A percentile compares a stretch with the other conserved stretches of the same genome.
phyloP scores from a whole-genome alignment of 2,329 filamentous ascomycete species.

The Ascochyta viciae-villosae region DNA sequence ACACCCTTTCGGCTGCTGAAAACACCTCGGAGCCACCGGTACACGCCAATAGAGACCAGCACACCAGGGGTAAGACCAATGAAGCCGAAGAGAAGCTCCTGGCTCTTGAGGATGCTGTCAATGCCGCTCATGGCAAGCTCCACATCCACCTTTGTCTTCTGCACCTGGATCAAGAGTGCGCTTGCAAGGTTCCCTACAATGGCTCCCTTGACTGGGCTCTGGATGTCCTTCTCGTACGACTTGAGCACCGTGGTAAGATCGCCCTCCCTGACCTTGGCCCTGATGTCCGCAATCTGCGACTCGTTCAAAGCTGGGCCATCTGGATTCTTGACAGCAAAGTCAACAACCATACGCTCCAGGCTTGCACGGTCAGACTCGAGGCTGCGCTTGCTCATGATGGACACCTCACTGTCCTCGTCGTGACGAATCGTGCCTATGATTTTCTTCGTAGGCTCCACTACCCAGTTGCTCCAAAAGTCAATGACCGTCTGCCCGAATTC shows the following conservation, averaged over 20 bases:
- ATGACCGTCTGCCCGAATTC: slow-evolving; percentile 79
- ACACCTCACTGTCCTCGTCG: slow-evolving; percentile 90
- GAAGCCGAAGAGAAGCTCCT: slow-evolving; percentile 97
- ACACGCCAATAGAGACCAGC: slow-evolving; percentile 78
- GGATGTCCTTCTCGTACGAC: slow-evolving; percentile 89
- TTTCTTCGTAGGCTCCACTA: slow-evolving; percentile 82
- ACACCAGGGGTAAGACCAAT: slow-evolving; percentile 91
- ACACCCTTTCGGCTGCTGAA: slow-evolving; percentile 76
- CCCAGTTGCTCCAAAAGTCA: slow-evolving; percentile 97
- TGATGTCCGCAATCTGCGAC: slow-evolving; percentile 74
- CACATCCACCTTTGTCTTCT: slow-evolving; percentile 98
- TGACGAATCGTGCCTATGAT: slow-evolving; percentile 92
- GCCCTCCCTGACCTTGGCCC: slow-evolving; percentile 83
- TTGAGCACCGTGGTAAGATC: slow-evolving; percentile 90
- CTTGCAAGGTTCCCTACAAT: slow-evolving; percentile 86
- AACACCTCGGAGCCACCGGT: slow-evolving; percentile 73
- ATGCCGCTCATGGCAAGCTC: slow-evolving; percentile 97
- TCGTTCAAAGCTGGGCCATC: slow-evolving; percentile 69
- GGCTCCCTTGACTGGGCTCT: slow-evolving; percentile 80
- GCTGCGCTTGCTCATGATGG: slow-evolving; percentile 93
- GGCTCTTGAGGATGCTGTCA: slow-evolving; percentile 90
- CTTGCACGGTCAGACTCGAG: slow-evolving; percentile 89
- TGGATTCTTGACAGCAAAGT: slow-evolving; percentile 87
- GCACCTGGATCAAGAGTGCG: slow-evolving; percentile 91
- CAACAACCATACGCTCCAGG: slow-evolving; percentile 96